These are phyloP conservation scores for Remersonia thermophila DNA, from an alignment of 2,329 filamentous ascomycete species.

Conservation along the genomic window DNA sequence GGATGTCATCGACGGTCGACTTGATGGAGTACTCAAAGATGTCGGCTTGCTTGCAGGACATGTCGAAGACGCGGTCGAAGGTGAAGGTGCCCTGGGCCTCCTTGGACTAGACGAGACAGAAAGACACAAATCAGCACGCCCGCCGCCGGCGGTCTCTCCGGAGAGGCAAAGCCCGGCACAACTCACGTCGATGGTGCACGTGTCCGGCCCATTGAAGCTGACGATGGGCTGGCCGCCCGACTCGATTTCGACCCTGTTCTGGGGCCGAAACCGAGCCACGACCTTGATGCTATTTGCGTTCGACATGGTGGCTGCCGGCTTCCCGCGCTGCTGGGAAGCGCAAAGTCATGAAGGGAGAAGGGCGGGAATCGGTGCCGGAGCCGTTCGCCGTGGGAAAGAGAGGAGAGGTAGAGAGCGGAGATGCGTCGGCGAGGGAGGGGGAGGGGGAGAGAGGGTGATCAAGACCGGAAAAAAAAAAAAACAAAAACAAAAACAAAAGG, in stretches of 20 bases:
- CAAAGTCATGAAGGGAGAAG: constrained; percentile 18
- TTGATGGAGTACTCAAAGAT: constrained; percentile 98
- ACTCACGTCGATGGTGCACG: constrained; percentile 72
- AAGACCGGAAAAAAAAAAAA: too few species aligned
- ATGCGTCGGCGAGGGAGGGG: too few species aligned
- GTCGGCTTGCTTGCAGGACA: constrained; percentile 78
- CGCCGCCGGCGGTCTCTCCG: too few species aligned
- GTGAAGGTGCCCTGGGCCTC: constrained; percentile 82
- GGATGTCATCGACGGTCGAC: constrained; percentile 90
- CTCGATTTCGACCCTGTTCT: constrained; percentile 86
- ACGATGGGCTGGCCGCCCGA: constrained; percentile 90
- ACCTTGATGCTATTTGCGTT: constrained; percentile 64
- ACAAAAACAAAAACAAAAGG: too few species aligned
- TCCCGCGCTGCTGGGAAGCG: constrained; percentile 18
- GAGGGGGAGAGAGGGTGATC: too few species aligned
- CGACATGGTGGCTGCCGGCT: constrained; percentile 36
- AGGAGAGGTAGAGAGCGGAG: not conserved
- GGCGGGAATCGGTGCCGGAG: too few species aligned
- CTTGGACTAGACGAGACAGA: constrained; percentile 46
- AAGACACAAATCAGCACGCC: constrained; percentile 3
- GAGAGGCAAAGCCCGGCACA: too few species aligned
- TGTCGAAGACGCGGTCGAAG: constrained; percentile 95
- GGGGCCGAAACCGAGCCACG: constrained; percentile 92
- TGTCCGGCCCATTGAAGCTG: constrained; percentile 75
- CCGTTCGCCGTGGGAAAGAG: constrained; percentile 1